Evolutionary conservation across 495 filamentous ascomycete species (phyloP).

Genomic region (Xylaria sp.): DNA sequence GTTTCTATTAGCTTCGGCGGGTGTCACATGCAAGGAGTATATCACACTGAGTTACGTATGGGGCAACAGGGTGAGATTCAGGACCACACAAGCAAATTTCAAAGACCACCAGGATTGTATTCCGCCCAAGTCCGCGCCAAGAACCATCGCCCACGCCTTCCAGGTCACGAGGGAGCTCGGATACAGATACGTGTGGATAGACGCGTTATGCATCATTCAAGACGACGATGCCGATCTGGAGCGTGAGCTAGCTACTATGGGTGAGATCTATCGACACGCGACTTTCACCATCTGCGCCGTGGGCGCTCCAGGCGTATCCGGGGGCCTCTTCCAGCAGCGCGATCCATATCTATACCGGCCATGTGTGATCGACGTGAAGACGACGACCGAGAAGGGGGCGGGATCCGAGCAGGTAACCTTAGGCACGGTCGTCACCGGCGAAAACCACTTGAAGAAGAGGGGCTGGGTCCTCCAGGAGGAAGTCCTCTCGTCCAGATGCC

Average conservation of each 20-base stretch:
- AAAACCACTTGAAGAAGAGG: conserved; percentile 15
- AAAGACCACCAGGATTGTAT: not conserved
- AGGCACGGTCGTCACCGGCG: not conserved
- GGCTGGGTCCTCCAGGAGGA: conserved; percentile 40
- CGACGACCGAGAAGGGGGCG: not conserved
- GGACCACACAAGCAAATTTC: not conserved
- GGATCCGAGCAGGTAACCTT: not conserved
- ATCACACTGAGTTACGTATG: not conserved
- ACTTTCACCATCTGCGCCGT: conserved; percentile 15
- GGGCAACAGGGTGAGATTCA: not conserved
- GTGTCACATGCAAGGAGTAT: not conserved
- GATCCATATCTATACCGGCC: not conserved
- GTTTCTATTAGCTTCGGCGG: not conserved
- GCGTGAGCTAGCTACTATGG: conserved; percentile 17
- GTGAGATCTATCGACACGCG: conserved; percentile 21
- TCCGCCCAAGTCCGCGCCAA: not conserved
- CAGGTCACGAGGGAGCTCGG: conserved; percentile 28
- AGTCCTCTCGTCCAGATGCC: conserved; percentile 29
- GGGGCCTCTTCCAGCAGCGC: conserved; percentile 3
- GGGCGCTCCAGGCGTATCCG: not conserved
- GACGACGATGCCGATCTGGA: conserved; percentile 22
- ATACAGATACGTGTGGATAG: conserved; percentile 32
- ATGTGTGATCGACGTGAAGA: not conserved
- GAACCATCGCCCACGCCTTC: conserved; percentile 18
- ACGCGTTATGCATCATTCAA: conserved; percentile 12